Base-by-base conservation (phyloP, 192 early-diverging fungal species). In the Mortierella antarctica region DNA sequence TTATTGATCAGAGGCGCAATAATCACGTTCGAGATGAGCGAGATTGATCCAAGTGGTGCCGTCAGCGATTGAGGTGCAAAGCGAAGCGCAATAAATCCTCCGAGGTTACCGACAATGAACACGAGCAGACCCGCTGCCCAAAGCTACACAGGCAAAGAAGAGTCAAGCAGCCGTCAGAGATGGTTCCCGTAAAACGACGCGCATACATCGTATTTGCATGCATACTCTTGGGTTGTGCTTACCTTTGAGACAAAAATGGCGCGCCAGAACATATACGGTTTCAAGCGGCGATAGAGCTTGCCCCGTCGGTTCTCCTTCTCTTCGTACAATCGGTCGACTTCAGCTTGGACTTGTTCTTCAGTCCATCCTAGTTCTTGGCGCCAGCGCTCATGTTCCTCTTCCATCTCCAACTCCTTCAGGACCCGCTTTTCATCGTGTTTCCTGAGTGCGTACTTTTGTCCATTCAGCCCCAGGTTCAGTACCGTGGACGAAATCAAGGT, bases 1-100 rank as follows among this genome's bases (percentile, higher is more conserved):
- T 89, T 86, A 83, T 95, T 93, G 54, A 95, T 83, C 11, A 92
- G 64, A 4, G 94, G 94, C 7, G 94, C 94, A 17, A 93, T 82
- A 55, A 95, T 89, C 45, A 94, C 91, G 62, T 95, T 95, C 4
- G 91, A 88, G 14, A 95, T 92, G n/a, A 95, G 84, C 1, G 94
- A 90, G 13, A 94, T 88, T 15, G 90, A 91, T 10, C 93, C 91
- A n/a, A 95, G 83, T 2, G 94, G 91, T 0, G 92, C 94, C 10
- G 93, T 88, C 44, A 95, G 73, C 7, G 94, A 95, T 82, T 95
- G 94, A 0, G 94, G 90, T 13, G 94, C 94, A 82, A 93, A 95
- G 63, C 93, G 89, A 55, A 95, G 70, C 0, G 93, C 93, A 20
- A 90, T 71, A 65, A 95, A 93, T 71, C 91, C 90, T 64, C 89